Base-by-base conservation (phyloP, 352 stramenopile genomes). In the Aphanomyces stellatus region DNA sequence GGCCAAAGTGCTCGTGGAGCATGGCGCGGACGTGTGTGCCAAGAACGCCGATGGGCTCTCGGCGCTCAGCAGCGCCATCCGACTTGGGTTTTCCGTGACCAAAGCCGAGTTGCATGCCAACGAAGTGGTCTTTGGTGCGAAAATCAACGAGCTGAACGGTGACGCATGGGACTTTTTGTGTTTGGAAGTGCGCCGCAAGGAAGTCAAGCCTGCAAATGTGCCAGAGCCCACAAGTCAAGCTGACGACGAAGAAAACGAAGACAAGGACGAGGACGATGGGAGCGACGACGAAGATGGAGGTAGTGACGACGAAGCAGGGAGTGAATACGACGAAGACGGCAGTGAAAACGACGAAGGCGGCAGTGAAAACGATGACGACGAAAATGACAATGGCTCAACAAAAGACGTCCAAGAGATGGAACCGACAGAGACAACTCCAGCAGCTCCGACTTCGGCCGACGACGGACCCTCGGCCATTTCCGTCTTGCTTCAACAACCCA, bases 401-500 rank as follows among this genome's bases (percentile, higher is more conserved):
- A 56, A 56, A 56, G 17, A 27, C 56, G 28, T 22, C 42, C 22
- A 37, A 15, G 30, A 64, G 27, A 64, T 51, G 41, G 40, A 25
- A 10, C 19, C 25, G 19, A 43, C 37, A 43, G 17, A 43, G 37
- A 43, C 8, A 43, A 43, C 37, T 8, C 37, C n/a, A n/a, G n/a
- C n/a, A n/a, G n/a, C n/a, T n/a, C n/a, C n/a, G n/a, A n/a, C n/a
- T n/a, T 11, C n/a, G 10, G 37, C 17, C 37, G 37, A 61, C 2
- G 15, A 65, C 27, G 25, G 2, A n/a, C 22, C 15, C 13, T 57
- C 76, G 0, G 81, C 80, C 0, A 88, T 92, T 22, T 62, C 77
- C 5, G 78, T 85, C 0, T 75, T 82, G 1, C 61, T 92, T 17
- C 69, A 73, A n/a, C 74, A 85, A 40, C 25, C 76, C 30, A 77